Conservation (phyloP, 495 filamentous ascomycete species). For the Neurospora sp. region DNA sequence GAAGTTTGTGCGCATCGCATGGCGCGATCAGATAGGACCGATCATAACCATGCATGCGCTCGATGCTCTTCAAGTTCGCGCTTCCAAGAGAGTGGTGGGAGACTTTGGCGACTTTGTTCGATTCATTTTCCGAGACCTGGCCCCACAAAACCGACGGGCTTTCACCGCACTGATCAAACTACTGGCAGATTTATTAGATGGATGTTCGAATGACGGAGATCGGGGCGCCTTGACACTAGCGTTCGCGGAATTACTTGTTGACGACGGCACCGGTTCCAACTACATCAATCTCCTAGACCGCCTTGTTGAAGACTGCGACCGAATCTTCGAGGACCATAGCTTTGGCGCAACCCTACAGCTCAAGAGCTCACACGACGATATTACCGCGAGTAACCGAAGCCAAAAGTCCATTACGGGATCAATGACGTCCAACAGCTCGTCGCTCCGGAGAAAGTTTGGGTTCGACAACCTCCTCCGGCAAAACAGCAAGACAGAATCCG, state of each 20-base stretch:
- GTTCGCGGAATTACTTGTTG: constrained; percentile 79
- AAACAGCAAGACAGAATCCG: constrained; percentile 60
- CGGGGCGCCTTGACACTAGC: constrained; percentile 80
- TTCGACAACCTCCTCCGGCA: constrained; percentile 64
- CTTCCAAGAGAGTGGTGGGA: constrained; percentile 58
- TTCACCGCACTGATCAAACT: constrained; percentile 76
- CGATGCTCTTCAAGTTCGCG: constrained; percentile 60
- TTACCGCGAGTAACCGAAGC: constrained; percentile 32
- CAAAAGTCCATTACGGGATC: constrained; percentile 40
- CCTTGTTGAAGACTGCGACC: constrained; percentile 83
- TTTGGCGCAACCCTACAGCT: constrained; percentile 31
- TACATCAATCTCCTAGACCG: constrained; percentile 88
- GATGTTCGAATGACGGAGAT: constrained; percentile 89
- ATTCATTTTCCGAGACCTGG: constrained; percentile 63
- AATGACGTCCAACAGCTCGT: constrained; percentile 60
- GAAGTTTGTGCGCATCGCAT: constrained; percentile 82
- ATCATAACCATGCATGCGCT: constrained; percentile 57
- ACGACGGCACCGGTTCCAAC: constrained; percentile 64
- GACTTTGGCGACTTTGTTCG: constrained; percentile 85
- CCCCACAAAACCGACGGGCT: constrained; percentile 85
- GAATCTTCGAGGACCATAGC: constrained; percentile 65
- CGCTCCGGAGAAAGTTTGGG: constrained; percentile 72
- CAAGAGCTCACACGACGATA: constrained; percentile 32
- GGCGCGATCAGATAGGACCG: constrained; percentile 79
- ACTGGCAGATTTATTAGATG: constrained; percentile 80